These are phyloP conservation scores for Puccinia coronata DNA, from an alignment of 1,284 basidiomycete genomes.

Conservation along the genomic window DNA sequence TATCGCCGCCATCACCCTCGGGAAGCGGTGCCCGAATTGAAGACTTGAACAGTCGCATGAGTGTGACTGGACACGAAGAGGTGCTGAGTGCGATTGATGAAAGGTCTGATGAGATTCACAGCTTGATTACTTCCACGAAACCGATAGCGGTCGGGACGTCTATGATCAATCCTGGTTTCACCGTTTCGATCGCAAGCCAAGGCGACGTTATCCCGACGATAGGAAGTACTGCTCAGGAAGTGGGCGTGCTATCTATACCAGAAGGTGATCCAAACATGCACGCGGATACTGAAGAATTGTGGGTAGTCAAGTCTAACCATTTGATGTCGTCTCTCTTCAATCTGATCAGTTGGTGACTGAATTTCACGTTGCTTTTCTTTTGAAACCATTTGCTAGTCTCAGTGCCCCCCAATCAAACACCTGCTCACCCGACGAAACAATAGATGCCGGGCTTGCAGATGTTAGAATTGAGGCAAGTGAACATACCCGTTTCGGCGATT, in stretches of 20 bases:
- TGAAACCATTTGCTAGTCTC: background rate
- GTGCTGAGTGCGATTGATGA: background rate
- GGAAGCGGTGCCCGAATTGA: background rate
- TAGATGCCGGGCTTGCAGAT: background rate
- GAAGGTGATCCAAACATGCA: background rate
- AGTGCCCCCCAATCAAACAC: background rate
- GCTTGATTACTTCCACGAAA: background rate
- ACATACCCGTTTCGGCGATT: background rate
- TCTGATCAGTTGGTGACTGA: background rate
- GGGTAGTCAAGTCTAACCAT: background rate
- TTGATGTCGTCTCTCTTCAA: background rate
- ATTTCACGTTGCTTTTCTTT: background rate
- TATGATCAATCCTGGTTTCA: background rate
- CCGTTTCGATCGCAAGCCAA: background rate
- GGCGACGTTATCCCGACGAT: background rate
- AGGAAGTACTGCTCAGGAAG: background rate
- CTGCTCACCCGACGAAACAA: background rate
- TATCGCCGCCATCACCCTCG: constrained; percentile 4
- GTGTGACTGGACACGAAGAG: background rate
- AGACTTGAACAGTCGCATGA: background rate
- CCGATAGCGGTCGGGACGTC: background rate
- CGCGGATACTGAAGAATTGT: background rate
- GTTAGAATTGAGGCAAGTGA: background rate
- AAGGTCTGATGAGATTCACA: background rate
- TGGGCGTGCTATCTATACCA: background rate